Base-by-base conservation (phyloP, 306 rosid species). In the Cicer cuneatum region DNA sequence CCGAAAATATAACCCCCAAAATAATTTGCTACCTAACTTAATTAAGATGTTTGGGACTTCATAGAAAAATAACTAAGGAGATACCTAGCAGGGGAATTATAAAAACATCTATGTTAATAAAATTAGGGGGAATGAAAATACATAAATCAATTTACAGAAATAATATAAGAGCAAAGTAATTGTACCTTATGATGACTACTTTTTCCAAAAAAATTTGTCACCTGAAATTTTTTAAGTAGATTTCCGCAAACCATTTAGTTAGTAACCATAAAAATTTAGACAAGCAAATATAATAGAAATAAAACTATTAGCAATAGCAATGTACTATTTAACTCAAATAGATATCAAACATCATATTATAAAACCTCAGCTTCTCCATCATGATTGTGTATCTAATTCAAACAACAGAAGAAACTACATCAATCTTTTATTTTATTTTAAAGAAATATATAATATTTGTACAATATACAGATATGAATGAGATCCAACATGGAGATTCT, bases 111-210 rank as follows among this genome's bases (percentile, higher is more conserved):
- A 43, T 16, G 45, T 69, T 40, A 35, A 57, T 64, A 59, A 66
- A 80, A 24, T 12, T 49, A 14, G 7, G 40, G 33, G 40, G 8
- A 61, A 61, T 7, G 64, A 64, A 54, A 72, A 59, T 60, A 8
- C 54, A 47, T 24, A 66, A 63, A 71, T 42, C 73, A 51, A 39
- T 24, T 64, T 49, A 42, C 45, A 46, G 78, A 59, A 43, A 40
- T 75, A 66, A 76, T 57, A 58, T 29, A 72, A 69, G 75, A 24
- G 64, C 46, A 79, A 69, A 56, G 49, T 7, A 61, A 42, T 48
- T 47, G 47, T 85, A 91, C 98, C 98, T 91, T 94, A 66, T 83
- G 96, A 72, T 83, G 89, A 61, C 96, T 84, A 61, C 78, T 74
- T 81, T 89, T 90, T 33, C 90, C 90, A 59, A 93, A 73, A 80